Percentiles rank a stretch among this genome's conserved stretches.
These are phyloP conservation scores for Iris pallida DNA, from an alignment of 116 monocot species.

Conservation along the genomic window DNA sequence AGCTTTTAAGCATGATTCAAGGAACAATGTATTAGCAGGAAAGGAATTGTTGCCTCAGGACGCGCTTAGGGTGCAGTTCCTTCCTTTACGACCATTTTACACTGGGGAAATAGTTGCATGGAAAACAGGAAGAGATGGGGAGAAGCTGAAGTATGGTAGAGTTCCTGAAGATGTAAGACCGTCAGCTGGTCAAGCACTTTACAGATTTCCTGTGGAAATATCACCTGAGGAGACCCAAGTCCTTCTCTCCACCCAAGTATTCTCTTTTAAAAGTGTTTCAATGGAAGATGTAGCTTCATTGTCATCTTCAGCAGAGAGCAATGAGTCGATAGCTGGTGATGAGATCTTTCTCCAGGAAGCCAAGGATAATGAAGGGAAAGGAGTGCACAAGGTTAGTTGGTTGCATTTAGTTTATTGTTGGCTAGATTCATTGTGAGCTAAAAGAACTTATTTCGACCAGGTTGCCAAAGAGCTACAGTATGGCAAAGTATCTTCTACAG, in stretches of 20 bases:
- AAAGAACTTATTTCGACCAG: constrained; percentile 19
- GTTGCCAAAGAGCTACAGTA: constrained; percentile 35
- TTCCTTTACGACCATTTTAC: constrained; percentile 88
- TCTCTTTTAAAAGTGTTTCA: constrained; percentile 85
- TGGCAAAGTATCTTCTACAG: constrained; percentile 73
- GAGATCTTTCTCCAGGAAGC: constrained; percentile 6
- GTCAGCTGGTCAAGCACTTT: constrained; percentile 77
- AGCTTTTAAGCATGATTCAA: constrained; percentile 21
- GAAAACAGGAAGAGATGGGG: constrained; percentile 70
- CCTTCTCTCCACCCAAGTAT: constrained; percentile 87
- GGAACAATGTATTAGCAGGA: constrained; percentile 42
- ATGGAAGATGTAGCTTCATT: constrained; percentile 34
- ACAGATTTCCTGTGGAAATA: constrained; percentile 72
- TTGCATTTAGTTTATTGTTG: background rate
- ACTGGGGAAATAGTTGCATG: constrained; percentile 89
- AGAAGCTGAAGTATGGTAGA: constrained; percentile 85
- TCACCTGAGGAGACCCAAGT: constrained; percentile 47
- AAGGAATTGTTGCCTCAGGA: constrained; percentile 76
- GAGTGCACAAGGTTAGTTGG: constrained; percentile 30
- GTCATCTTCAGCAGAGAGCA: constrained; percentile 25
- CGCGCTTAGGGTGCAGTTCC: constrained; percentile 84
- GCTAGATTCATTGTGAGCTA: background rate
- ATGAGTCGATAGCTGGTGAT: constrained; percentile 18
- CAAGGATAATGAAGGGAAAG: constrained; percentile 14
- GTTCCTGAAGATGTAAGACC: constrained; percentile 87